phyloP scores from a whole-genome alignment of 768 basidiomycete species.

The Auriculariales sp. region DNA sequence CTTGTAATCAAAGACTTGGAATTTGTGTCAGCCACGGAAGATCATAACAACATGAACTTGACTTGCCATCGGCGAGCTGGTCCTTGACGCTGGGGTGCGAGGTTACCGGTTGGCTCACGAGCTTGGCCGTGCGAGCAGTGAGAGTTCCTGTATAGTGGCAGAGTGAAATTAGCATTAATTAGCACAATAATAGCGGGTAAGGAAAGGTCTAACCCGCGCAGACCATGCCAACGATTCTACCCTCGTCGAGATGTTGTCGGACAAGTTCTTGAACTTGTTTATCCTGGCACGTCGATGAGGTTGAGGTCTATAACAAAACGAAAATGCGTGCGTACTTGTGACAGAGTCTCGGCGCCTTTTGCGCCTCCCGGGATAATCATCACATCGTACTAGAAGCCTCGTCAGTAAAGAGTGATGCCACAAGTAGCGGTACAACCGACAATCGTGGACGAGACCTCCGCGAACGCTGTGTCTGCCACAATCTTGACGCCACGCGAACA shows the following conservation, averaged over 20 bases:
- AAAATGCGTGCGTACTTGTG: too few species aligned
- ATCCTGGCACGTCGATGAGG: too few species aligned
- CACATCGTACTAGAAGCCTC: constrained; percentile 40
- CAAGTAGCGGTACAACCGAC: too few species aligned
- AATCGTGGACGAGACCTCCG: constrained; percentile 8
- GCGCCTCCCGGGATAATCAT: constrained; percentile 68
- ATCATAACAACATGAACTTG: not conserved
- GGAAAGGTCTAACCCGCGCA: constrained; percentile 44
- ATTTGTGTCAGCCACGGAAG: not conserved
- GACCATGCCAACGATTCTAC: constrained; percentile 66
- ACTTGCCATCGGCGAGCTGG: constrained; percentile 39
- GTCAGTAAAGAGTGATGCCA: too few species aligned
- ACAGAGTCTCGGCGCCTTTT: constrained; percentile 62
- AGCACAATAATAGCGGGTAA: not conserved
- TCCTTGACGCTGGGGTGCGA: constrained; percentile 63
- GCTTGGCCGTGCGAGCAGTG: constrained; percentile 44
- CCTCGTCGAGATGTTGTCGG: constrained; percentile 33
- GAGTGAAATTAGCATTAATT: constrained; percentile 7
- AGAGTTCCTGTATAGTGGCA: constrained; percentile 38
- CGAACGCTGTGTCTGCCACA: constrained; percentile 35
- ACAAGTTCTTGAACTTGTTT: constrained; percentile 48
- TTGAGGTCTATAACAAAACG: too few species aligned
- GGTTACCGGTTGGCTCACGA: constrained; percentile 52
- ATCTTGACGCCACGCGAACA: constrained; percentile 65
- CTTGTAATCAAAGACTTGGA: constrained; percentile 53